Evolutionary conservation across 225 moss, liverwort and hornwort species (phyloP).

Genomic region (Climacium dendroides): DNA sequence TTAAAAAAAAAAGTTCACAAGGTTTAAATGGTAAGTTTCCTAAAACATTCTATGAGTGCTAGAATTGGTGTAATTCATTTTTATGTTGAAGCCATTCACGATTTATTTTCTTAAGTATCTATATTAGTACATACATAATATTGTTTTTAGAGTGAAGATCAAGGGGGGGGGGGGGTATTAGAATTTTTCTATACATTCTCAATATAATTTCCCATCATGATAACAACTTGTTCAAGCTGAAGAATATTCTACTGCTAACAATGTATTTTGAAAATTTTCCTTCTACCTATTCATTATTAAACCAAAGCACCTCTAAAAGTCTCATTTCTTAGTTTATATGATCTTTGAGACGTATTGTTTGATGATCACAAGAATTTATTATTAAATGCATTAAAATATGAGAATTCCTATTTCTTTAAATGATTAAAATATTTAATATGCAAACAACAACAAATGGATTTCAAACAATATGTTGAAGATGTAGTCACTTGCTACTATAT

Average conservation of each 20-base stretch:
- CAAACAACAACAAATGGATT: neutral
- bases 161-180: neutral
- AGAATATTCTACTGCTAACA: neutral
- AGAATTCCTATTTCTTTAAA: neutral
- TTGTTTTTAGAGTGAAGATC: neutral
- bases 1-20: neutral
- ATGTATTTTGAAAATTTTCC: neutral
- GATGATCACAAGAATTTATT: too few relatives aligned
- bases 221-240: neutral
- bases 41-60: neutral
- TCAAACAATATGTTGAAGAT: neutral
- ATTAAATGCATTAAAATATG: neutral
- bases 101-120: neutral
- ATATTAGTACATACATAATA: fast-evolving
- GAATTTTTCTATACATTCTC: neutral
- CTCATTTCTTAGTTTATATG: neutral
- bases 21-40: neutral
- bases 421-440: neutral
- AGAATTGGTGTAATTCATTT: neutral
- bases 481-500: neutral
- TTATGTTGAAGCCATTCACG: neutral
- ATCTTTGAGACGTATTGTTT: neutral
- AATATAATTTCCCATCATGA: neutral
- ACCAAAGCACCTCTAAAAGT: neutral
- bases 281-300: neutral